These are phyloP conservation scores for Monilinia laxa DNA, from an alignment of 2,329 filamentous ascomycete species.

Conservation along the genomic window DNA sequence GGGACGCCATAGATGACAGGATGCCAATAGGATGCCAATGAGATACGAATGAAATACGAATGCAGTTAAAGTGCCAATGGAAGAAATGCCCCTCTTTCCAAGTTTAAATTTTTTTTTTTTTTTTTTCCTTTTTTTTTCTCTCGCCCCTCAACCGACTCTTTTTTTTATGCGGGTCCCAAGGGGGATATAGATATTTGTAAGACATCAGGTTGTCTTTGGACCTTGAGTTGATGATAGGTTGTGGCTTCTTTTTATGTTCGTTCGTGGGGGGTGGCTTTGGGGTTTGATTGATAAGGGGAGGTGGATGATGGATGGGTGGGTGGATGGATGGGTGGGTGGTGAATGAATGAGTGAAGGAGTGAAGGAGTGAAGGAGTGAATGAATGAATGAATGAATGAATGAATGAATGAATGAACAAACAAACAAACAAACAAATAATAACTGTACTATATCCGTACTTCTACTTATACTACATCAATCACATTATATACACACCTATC, in stretches of 20 bases:
- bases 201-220: background rate
- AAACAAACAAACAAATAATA: too few relatives aligned
- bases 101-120: background rate
- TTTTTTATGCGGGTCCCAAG: background rate
- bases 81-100: background rate
- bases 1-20: too few relatives aligned
- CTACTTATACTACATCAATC: too few relatives aligned
- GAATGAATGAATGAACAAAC: too few relatives aligned
- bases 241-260: background rate
- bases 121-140: background rate
- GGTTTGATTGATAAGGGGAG: background rate
- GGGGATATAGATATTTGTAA: background rate
- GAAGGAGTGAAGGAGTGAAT: background rate
- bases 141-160: background rate
- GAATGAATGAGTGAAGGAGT: background rate
- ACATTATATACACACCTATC: too few relatives aligned
- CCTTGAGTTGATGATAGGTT: background rate
- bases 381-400: too few relatives aligned
- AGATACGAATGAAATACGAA: too few relatives aligned
- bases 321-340: too few relatives aligned
- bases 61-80: too few relatives aligned
- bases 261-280: background rate
- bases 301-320: background rate
- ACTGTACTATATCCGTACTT: too few relatives aligned
- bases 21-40: too few relatives aligned